Base-by-base conservation (phyloP, 441 rosid species). In the Hura crepitans region DNA sequence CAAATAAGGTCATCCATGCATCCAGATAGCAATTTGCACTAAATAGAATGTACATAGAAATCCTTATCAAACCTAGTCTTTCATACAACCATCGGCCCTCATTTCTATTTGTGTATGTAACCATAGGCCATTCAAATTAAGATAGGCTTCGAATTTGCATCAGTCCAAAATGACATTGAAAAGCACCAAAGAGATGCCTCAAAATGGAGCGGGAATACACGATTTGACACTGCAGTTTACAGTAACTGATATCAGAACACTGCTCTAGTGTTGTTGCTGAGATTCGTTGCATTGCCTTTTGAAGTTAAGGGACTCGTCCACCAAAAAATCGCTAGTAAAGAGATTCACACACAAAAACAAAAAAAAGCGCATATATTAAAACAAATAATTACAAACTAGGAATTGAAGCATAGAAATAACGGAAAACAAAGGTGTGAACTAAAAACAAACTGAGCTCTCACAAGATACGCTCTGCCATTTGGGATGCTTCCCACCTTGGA, bases 401-500 rank as follows among this genome's bases (percentile, higher is more conserved):
- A 25, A n/a, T 18, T 3, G 27, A 0, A 23, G 12, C 15, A 58
- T 2, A 30, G 42, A 8, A 58, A 55, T 20, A 20, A 20, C 10
- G 8, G 20, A 1, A 17, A 14, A 14, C 30, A 11, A 9, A 2
- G 27, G 1, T 10, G 45, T 20, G 25, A 66, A 47, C 37, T 54
- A 20, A 10, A n/a, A 50, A 64, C 15, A n/a, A 12, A 13, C 30
- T 13, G 54, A 59, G 78, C 94, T n/a, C 42, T 85, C 63, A 94
- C 99, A 78, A 84, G 35, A 90, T 77, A 60, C 91, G 87, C 73
- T 92, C 99, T 22, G 90, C 96, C 99, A 89, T 94, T 74, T 71
- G 84, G 2, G 86, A 76, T 30, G 69, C 51, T 73, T 92, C 97
- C 99, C 99, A 94, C 80, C 97, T 87, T 18, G 99, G 99, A 84